Evolutionary conservation across 345 rosid species (phyloP).

Genomic region (Citrus maxima): DNA sequence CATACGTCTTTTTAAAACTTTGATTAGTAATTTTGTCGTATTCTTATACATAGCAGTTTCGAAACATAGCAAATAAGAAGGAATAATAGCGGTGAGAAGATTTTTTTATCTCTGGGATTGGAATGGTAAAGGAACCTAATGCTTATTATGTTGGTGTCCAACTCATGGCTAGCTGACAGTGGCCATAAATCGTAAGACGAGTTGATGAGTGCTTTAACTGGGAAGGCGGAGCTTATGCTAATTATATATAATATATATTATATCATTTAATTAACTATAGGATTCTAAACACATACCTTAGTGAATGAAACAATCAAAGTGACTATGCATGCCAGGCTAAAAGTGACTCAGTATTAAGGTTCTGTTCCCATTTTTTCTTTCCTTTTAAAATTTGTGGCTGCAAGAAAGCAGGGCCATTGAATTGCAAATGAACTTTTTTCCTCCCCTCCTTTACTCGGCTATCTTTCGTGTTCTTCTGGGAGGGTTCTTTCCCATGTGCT

Average conservation of each 20-base stretch:
- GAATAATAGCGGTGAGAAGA: not conserved
- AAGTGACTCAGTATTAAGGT: not conserved
- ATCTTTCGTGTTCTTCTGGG: not conserved
- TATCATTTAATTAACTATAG: not conserved
- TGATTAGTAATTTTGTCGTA: not conserved
- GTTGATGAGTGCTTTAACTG: not conserved
- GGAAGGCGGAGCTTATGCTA: not conserved
- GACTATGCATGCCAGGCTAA: constrained; percentile 20
- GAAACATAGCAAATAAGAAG: not conserved
- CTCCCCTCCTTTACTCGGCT: not conserved
- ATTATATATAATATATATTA: not conserved
- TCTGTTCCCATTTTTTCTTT: not conserved
- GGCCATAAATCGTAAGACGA: too few relatives aligned
- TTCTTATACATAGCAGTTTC: not conserved
- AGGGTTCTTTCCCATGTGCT: constrained; percentile 5
- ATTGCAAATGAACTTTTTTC: not conserved
- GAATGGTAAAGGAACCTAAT: constrained; percentile 12
- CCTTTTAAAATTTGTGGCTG: too few relatives aligned
- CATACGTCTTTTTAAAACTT: not conserved
- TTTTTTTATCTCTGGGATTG: not conserved
- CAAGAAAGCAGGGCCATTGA: constrained; percentile 10
- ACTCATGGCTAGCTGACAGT: constrained; percentile 2
- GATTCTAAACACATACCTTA: not conserved
- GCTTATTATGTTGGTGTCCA: constrained; percentile 19
- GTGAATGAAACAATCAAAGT: not conserved